Evolutionary conservation across 2,329 filamentous ascomycete species (phyloP), one percentile per base, ranked within the genome.

Genomic region (Alternaria rosae): DNA sequence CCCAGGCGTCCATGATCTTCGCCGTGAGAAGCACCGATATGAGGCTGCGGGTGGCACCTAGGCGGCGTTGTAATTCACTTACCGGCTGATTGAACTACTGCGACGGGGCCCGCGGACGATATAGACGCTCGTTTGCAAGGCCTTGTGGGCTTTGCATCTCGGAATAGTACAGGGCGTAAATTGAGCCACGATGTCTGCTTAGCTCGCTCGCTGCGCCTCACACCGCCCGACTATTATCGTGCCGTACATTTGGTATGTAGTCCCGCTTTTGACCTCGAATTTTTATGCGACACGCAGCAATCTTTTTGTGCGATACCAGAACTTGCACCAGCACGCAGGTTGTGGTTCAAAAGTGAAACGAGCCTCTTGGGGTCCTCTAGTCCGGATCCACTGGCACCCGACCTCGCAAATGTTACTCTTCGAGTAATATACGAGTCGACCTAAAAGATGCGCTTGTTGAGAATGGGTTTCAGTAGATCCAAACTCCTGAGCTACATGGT

Each of bases 1-100:
- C 51, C 30, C 43, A n/a, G 47, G 42, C 32, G 30, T 59, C 51
- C 20, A 48, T 21, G 51, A 53, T 20, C 42, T 48, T 28, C 54
- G 20, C 51, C 42, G 51, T 26, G 21, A 59, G 42, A 48, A 21
- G 43, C 45, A 23, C 13, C 35, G 42, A 41, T 23, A 44, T 12
- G 26, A 32, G 25, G 17, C 12, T 30, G 10, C 25, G 25, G 6
- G 44, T 32, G 47, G 20, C 47, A 23, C 20, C 21, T 13, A 25
- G n/a, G 21, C 13, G 30, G 47, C 47, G 15, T 20, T 35, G 47
- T 38, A 38, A 5, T 17, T 51, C 9, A 42, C 15, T 42, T 8
- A 43, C 11, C n/a, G 30, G 25, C 23, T n/a, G 30, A 7, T 20
- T 38, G 9, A 38, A 17, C n/a, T 38, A 25, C 5, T 51, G 30